phyloP scores from a whole-genome alignment of 495 filamentous ascomycete genomes.

The Penicillium bovifimosum region DNA sequence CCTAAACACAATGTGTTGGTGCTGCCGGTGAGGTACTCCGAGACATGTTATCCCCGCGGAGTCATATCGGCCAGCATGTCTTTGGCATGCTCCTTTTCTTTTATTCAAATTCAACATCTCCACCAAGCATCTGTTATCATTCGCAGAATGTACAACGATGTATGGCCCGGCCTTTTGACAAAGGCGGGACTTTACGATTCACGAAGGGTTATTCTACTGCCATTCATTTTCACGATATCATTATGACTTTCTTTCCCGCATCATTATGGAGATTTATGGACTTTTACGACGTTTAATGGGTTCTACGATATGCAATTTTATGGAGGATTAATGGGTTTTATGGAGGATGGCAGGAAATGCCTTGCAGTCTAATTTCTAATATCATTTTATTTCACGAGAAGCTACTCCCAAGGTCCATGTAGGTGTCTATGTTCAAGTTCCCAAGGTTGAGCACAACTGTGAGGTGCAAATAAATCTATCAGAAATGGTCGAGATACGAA shows the following conservation, averaged over 20 bases:
- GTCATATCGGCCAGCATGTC: background rate
- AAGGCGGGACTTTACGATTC: background rate
- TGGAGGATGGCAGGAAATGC: background rate
- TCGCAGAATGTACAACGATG: conserved; percentile 19
- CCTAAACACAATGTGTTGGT: background rate
- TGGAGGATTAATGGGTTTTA: no score
- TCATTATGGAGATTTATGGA: conserved; percentile 1
- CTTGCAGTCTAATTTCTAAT: conserved; percentile 7
- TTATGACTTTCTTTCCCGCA: background rate
- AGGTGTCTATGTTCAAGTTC: background rate
- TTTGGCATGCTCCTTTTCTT: background rate
- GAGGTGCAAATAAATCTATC: conserved; percentile 15
- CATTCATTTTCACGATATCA: background rate
- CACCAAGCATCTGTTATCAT: conserved; percentile 14
- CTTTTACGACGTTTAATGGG: background rate
- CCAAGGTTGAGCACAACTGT: background rate
- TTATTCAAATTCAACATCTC: background rate
- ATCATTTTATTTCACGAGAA: conserved; percentile 10
- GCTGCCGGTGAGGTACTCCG: background rate
- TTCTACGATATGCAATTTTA: no score
- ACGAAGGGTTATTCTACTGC: background rate
- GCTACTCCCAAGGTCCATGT: background rate
- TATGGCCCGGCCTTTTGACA: conserved; percentile 5
- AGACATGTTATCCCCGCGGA: background rate
- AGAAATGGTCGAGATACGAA: background rate